phyloP scores from a whole-genome alignment of 768 basidiomycete species.

The Boletellus ananiceps region DNA sequence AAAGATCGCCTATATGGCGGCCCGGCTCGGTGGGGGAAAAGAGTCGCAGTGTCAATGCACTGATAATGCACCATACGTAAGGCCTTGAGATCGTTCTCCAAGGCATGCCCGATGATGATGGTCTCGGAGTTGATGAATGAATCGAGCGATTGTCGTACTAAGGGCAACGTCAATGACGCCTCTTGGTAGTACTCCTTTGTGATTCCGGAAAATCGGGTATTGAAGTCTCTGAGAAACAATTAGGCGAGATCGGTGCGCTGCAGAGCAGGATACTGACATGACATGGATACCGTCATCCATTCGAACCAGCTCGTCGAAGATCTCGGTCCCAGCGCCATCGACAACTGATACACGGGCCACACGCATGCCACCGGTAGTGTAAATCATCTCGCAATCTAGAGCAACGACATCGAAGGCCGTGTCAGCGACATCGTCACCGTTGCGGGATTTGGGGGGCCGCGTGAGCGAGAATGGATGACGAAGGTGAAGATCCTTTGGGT shows the following conservation, averaged over 20 bases:
- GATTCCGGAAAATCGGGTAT: conserved; percentile 87
- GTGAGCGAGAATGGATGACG: conserved; percentile 69
- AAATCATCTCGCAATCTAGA: conserved; percentile 96
- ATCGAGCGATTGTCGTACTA: conserved; percentile 66
- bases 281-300: conserved; percentile 80
- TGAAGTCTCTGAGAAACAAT: conserved; percentile 63
- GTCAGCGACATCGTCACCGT: conserved; percentile 16
- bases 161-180: conserved; percentile 63
- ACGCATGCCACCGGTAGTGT: conserved; percentile 88
- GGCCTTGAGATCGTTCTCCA: conserved; percentile 93
- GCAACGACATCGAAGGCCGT: conserved; percentile 72
- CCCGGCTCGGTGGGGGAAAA: conserved; percentile 85
- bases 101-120: conserved; percentile 82
- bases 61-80: conserved; percentile 81
- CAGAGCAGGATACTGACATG: conserved; percentile 46
- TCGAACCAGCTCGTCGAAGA: conserved; percentile 79
- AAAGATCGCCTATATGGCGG: conserved; percentile 73
- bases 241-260: neutral
- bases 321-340: conserved; percentile 63
- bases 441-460: conserved; percentile 15
- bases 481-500: conserved; percentile 59
- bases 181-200: conserved; percentile 51
- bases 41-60: conserved; percentile 81
- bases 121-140: conserved; percentile 72
- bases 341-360: conserved; percentile 89